phyloP scores from a whole-genome alignment of 2,329 filamentous ascomycete genomes.

The Talaromyces funiculosus region DNA sequence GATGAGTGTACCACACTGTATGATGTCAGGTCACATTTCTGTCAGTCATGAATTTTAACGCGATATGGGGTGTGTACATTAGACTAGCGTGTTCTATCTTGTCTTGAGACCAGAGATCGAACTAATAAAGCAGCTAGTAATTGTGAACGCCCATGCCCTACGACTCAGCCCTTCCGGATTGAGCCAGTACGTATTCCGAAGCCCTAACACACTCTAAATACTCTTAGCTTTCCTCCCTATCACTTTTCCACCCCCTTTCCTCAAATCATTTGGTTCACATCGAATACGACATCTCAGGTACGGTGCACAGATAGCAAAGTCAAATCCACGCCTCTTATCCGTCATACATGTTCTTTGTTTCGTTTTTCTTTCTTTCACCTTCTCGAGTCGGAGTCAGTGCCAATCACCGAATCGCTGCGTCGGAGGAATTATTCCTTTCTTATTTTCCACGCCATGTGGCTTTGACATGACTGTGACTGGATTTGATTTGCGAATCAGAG shows the following conservation, averaged over 20 bases:
- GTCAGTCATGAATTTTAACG: not conserved
- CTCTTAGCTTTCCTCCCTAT: constrained; percentile 11
- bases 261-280: not conserved
- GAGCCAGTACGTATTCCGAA: not conserved
- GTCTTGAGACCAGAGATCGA: not conserved
- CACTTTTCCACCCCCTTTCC: constrained; percentile 9
- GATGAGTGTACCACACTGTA: not conserved
- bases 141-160: not conserved
- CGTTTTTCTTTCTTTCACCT: not conserved
- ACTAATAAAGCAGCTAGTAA: not conserved
- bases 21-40: constrained; percentile 7
- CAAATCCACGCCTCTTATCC: not conserved
- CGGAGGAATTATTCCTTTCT: constrained; percentile 4
- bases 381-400: not conserved
- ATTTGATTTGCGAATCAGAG: not conserved
- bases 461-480: not conserved
- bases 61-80: not conserved
- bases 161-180: not conserved
- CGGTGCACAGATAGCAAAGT: not conserved
- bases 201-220: not conserved
- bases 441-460: constrained; percentile 12
- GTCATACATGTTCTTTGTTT: not conserved
- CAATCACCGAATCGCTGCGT: not conserved
- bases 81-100: not conserved
- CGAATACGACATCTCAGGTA: not conserved